Percentiles rank a stretch among this genome's conserved stretches.
phyloP scores from a whole-genome alignment of 1,139 yeast genomes.

The Wickerhamomyces sp. region DNA sequence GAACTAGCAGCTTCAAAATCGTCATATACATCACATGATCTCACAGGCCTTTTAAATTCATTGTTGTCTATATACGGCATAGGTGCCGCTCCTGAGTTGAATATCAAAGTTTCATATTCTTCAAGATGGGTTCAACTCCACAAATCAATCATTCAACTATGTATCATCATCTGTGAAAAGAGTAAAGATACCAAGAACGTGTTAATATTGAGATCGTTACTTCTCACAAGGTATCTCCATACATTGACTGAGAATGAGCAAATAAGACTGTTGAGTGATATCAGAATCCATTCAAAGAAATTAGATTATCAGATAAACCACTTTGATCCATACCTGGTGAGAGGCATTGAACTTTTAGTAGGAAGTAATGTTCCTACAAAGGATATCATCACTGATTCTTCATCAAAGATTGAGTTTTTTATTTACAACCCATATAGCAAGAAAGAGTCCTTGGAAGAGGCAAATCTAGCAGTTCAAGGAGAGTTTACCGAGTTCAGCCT shows the following conservation, averaged over 20 bases:
- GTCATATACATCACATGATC: conserved; percentile 14
- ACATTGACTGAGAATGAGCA: conserved; percentile 49
- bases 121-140: conserved; percentile 56
- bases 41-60: conserved; percentile 35
- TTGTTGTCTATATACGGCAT: conserved; percentile 42
- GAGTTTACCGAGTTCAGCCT: conserved; percentile 52
- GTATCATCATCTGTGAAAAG: conserved; percentile 49
- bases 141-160: conserved; percentile 50
- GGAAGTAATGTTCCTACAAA: conserved; percentile 21
- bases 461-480: conserved; percentile 42
- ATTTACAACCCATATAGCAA: conserved; percentile 33
- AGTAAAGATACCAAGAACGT: conserved; percentile 43
- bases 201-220: conserved; percentile 42
- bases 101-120: conserved; percentile 19
- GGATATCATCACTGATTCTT: not conserved
- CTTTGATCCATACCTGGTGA: conserved; percentile 69
- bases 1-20: conserved; percentile 25
- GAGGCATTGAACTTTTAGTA: conserved; percentile 40
- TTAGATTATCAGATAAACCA: conserved; percentile 32
- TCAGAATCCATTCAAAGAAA: conserved; percentile 22
- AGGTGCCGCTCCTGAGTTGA: conserved; percentile 23
- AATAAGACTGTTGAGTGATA: conserved; percentile 23
- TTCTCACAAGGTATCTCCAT: conserved; percentile 52
- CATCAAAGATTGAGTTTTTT: conserved; percentile 25
- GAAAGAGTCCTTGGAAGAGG: conserved; percentile 13